A percentile compares a stretch with the other conserved stretches of the same genome.
phyloP scores from a whole-genome alignment of 1,139 yeast species.

The Eremothecium gossypii region DNA sequence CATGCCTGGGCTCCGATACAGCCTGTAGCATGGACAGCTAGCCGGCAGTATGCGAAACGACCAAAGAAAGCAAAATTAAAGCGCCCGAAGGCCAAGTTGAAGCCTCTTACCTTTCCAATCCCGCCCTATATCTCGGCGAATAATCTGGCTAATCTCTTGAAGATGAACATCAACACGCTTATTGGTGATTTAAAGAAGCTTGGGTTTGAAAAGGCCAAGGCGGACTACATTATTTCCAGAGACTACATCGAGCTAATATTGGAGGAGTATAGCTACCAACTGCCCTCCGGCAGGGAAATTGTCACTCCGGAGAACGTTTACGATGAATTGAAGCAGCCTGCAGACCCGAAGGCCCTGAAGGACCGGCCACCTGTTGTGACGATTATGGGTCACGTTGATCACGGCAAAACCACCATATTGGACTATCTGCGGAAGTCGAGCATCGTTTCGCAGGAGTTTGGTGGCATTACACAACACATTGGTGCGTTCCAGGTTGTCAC shows the following conservation, averaged over 20 bases:
- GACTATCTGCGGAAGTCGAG: conserved; percentile 79
- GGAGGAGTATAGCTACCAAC: conserved; percentile 76
- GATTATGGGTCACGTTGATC: conserved; percentile 98
- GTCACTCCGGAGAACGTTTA: conserved; percentile 43
- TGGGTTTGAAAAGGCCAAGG: conserved; percentile 70
- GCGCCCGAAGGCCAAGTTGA: conserved; percentile 12
- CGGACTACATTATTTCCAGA: conserved; percentile 71
- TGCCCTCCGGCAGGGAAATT: conserved; percentile 30
- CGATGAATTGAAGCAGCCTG: conserved; percentile 34
- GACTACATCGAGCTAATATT: conserved; percentile 84
- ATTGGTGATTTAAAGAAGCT: conserved; percentile 49
- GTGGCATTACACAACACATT: conserved; percentile 96
- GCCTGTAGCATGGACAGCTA: too few relatives aligned
- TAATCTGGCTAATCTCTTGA: conserved; percentile 63
- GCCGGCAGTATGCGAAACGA: too few relatives aligned
- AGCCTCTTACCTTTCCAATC: conserved; percentile 36
- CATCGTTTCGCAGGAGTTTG: conserved; percentile 77
- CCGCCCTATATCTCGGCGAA: conserved; percentile 71
- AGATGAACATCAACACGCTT: conserved; percentile 53
- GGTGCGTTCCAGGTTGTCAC: conserved; percentile 90
- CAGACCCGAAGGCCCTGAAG: conserved; percentile 39
- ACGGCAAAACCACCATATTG: conserved; percentile 90
- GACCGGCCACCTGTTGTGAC: conserved; percentile 91
- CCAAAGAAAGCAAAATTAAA: too few relatives aligned
- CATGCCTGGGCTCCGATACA: too few relatives aligned